These are phyloP conservation scores for Phytophthora pini DNA, from an alignment of 352 stramenopile species.

Conservation along the genomic window DNA sequence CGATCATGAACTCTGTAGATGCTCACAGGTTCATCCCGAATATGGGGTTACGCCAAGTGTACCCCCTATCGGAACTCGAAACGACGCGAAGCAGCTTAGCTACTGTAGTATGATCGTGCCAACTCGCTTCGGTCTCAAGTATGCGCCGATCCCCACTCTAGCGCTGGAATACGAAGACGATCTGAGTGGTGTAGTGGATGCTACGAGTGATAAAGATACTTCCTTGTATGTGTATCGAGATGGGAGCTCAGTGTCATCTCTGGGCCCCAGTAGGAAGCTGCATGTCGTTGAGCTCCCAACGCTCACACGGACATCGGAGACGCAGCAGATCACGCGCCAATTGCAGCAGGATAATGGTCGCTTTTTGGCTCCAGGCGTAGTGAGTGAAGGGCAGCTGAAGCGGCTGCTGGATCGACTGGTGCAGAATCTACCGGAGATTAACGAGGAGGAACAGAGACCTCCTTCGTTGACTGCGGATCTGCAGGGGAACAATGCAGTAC, in stretches of 20 bases:
- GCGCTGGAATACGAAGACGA: conserved; percentile 86
- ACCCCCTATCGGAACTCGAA: conserved; percentile 21
- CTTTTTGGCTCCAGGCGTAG: conserved; percentile 64
- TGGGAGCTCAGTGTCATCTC: not conserved
- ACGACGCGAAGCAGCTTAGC: conserved; percentile 23
- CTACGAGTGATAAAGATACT: conserved; percentile 20
- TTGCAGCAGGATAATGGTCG: conserved; percentile 70
- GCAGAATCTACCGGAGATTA: conserved; percentile 45
- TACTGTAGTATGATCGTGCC: conserved; percentile 61
- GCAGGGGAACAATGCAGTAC: conserved; percentile 10
- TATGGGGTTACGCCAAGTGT: conserved; percentile 6
- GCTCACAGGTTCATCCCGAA: not conserved
- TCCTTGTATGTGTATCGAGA: conserved; percentile 73
- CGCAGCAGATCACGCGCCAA: conserved; percentile 48
- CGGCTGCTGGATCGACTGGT: conserved; percentile 72
- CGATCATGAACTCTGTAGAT: not conserved
- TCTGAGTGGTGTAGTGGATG: conserved; percentile 43
- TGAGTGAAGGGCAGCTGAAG: conserved; percentile 73
- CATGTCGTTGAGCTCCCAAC: conserved; percentile 83
- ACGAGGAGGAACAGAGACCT: conserved; percentile 1
- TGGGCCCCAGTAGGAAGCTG: conserved; percentile 41
- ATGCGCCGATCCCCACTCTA: conserved; percentile 76
- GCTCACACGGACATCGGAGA: conserved; percentile 56
- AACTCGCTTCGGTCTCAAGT: conserved; percentile 86
- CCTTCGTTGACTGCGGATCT: not conserved